These are phyloP conservation scores for Blastobotrys illinoisensis DNA, from an alignment of 1,139 yeast genomes.

Conservation along the genomic window DNA sequence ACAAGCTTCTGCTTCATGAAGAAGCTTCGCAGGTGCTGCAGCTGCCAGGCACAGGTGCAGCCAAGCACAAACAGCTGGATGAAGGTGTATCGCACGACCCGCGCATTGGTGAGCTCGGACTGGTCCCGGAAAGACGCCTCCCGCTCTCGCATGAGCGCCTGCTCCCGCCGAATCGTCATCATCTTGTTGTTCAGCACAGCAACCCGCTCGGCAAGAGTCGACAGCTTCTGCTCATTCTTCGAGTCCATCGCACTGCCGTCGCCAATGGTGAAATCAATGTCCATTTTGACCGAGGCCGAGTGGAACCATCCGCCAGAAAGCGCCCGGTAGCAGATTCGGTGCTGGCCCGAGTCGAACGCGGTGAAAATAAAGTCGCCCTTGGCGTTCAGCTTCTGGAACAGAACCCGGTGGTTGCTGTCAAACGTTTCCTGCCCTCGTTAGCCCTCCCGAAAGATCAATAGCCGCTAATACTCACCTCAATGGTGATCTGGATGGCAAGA, in stretches of 20 bases:
- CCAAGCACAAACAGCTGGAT: slow-evolving; percentile 54
- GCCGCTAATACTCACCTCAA: slow-evolving; percentile 33
- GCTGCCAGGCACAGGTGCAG: slow-evolving; percentile 62
- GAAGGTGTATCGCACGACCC: slow-evolving; percentile 61
- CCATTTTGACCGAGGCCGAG: slow-evolving; percentile 44
- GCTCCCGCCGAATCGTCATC: slow-evolving; percentile 57
- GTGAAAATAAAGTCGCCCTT: slow-evolving; percentile 63
- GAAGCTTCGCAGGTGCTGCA: slow-evolving; percentile 55
- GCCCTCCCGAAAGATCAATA: background rate
- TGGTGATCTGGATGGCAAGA: slow-evolving; percentile 46
- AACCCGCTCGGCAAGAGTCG: slow-evolving; percentile 48
- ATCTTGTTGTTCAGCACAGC: slow-evolving; percentile 50
- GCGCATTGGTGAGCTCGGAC: slow-evolving; percentile 59
- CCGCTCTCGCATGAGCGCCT: slow-evolving; percentile 59
- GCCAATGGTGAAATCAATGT: slow-evolving; percentile 47
- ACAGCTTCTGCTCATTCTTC: slow-evolving; percentile 44
- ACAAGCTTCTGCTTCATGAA: slow-evolving; percentile 63
- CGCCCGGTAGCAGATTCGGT: slow-evolving; percentile 64
- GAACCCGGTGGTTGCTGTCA: slow-evolving; percentile 63
- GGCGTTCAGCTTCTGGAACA: slow-evolving; percentile 55
- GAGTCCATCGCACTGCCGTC: slow-evolving; percentile 49
- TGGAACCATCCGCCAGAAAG: slow-evolving; percentile 56
- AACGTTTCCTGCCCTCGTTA: slow-evolving; percentile 46
- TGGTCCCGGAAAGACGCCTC: slow-evolving; percentile 64
- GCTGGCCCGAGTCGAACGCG: slow-evolving; percentile 68